These are phyloP conservation scores for Alternaria tenuissima DNA, from an alignment of 2,329 filamentous ascomycete genomes.

Conservation along the genomic window DNA sequence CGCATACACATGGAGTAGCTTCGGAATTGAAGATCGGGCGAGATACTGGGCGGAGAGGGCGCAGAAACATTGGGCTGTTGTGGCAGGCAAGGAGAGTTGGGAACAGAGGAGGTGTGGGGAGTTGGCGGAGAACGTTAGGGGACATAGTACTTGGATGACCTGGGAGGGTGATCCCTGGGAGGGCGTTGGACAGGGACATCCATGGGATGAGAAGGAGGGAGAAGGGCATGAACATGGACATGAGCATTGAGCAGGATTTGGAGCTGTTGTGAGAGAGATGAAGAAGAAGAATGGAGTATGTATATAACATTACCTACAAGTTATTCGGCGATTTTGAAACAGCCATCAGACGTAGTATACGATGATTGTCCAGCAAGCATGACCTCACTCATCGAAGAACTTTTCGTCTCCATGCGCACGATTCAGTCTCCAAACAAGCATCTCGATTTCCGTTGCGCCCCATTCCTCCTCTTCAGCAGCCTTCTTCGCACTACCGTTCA, in stretches of 20 bases:
- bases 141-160: constrained; percentile 37
- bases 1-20: constrained; percentile 42
- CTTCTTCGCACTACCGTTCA: neutral
- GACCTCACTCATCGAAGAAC: constrained; percentile 13
- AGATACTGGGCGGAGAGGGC: constrained; percentile 41
- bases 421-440: constrained; percentile 9
- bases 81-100: constrained; percentile 39
- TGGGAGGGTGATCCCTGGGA: constrained; percentile 37
- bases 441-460: constrained; percentile 3
- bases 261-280: neutral
- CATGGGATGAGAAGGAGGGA: constrained; percentile 14
- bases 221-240: constrained; percentile 13
- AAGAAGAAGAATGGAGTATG: neutral
- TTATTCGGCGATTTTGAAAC: neutral
- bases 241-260: neutral
- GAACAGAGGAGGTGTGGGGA: constrained; percentile 33
- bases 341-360: neutral
- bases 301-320: neutral
- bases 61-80: constrained; percentile 33
- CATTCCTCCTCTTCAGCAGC: neutral
- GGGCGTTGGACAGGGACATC: constrained; percentile 19
- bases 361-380: too few relatives aligned
- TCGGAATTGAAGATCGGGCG: constrained; percentile 35
- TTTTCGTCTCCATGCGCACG: constrained; percentile 4
- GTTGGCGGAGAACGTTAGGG: constrained; percentile 33